These are phyloP conservation scores for Herpetospermum pedunculosum DNA, from an alignment of 306 rosid species.

Conservation along the genomic window DNA sequence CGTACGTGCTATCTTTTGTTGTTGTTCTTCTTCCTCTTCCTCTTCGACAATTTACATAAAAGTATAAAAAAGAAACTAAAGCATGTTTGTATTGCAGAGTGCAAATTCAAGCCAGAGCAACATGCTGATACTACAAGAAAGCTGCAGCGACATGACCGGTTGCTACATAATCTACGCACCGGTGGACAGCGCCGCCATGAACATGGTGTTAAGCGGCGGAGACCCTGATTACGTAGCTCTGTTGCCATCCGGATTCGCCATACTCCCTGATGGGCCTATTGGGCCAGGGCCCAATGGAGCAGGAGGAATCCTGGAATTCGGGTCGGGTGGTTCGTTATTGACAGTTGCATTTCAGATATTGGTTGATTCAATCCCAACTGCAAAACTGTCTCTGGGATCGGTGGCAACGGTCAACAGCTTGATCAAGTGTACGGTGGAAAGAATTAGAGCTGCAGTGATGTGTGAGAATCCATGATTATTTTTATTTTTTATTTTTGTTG, in stretches of 20 bases:
- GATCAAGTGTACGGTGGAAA: constrained; percentile 3
- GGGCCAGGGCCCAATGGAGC: background rate
- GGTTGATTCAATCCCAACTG: background rate
- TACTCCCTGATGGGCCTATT: constrained; percentile 23
- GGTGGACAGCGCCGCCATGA: constrained; percentile 15
- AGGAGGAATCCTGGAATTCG: constrained; percentile 1
- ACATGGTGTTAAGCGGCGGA: constrained; percentile 21
- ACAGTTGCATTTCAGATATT: constrained; percentile 4
- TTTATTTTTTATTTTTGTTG: too few species aligned
- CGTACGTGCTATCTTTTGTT: background rate
- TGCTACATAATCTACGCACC: constrained; percentile 49
- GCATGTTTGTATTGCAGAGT: background rate
- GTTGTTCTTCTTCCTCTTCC: background rate
- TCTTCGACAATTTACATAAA: background rate
- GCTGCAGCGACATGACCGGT: constrained; percentile 25
- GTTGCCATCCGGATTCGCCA: constrained; percentile 46
- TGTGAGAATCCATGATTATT: background rate
- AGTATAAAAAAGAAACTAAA: background rate
- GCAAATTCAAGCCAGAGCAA: constrained; percentile 4
- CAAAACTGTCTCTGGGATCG: background rate
- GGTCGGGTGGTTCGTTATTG: constrained; percentile 1
- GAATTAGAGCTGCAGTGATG: constrained; percentile 9
- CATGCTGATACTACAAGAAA: constrained; percentile 28
- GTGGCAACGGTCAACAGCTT: constrained; percentile 5
- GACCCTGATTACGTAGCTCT: constrained; percentile 25